Base-by-base conservation (phyloP, 2,329 filamentous ascomycete species). In the Dactylellina cionopaga region DNA sequence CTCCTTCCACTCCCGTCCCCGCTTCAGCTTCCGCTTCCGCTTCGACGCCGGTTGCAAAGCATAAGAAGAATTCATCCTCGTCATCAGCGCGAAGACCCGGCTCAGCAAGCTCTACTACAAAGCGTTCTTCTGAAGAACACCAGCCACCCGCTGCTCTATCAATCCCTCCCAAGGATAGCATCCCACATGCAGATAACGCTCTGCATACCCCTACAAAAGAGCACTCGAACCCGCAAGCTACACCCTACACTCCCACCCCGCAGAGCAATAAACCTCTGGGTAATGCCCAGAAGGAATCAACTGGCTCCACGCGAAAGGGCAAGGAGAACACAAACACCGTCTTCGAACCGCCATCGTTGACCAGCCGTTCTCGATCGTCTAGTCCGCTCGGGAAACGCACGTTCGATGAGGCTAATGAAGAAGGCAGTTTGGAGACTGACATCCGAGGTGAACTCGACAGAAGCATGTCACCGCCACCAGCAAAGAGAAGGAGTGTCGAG, bases 351-450 rank as follows among this genome's bases (percentile, higher is more conserved):
- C 41, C 29, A 13, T 35, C 51, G 25, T 17, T 29, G 19, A 25
- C 46, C 9, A 17, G 58, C 52, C 66, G 66, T 39, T 71, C 66
- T 31, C 58, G 58, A 55, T 71, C 66, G 58, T 71, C 66, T 58
- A 71, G 66, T 29, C 66, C 66, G 52, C 66, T 71, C 35, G 66
- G 66, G 49, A 71, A 71, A 46, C 66, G 66, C 66, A 71, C 66
- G 5, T 71, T 71, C 35, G 66, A 71, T 37, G 66, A 71, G 35
- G 66, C 66, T n/a, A 71, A 71, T 24, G 66, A 64, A 24, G 66
- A 71, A 51, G 66, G 66, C 2, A 71, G 66, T 37, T 37, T 71
- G 35, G 66, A 71, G 22, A 71, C 66, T 6, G 59, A 71, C 44
- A 71, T 71, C 11, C 58, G 58, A 7, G 66, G 66, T 2, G 66